Evolutionary conservation across 1,284 basidiomycete genomes (phyloP).

Genomic region (Thecaphora frezii): DNA sequence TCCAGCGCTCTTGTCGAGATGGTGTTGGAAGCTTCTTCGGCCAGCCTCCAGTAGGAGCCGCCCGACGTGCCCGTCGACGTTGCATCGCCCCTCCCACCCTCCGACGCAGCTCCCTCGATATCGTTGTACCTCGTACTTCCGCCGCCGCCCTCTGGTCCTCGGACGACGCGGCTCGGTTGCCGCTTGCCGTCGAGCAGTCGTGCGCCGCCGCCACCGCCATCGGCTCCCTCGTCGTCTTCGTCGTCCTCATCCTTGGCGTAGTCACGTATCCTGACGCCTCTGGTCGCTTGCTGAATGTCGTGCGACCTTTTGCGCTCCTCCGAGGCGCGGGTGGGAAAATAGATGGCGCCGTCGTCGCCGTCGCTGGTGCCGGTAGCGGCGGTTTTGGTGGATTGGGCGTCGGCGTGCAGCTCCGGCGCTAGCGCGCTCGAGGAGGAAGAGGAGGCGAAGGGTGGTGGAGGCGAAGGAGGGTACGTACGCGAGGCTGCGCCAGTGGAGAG

Average conservation of each 20-base stretch:
- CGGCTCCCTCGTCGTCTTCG: background rate
- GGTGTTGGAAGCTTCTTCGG: constrained; percentile 22
- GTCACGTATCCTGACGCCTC: background rate
- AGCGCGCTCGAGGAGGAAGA: too few relatives aligned
- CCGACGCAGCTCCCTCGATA: background rate
- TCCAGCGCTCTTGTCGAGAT: constrained; percentile 26
- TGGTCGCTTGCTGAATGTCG: background rate
- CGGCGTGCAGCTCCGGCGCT: background rate
- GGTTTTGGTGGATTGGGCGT: background rate
- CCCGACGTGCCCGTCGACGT: background rate
- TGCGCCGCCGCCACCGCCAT: background rate
- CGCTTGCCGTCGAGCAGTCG: background rate
- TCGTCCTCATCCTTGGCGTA: background rate
- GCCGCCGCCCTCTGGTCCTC: too few relatives aligned
- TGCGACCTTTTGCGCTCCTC: background rate
- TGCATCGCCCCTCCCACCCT: too few relatives aligned
- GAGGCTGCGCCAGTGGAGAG: too few relatives aligned
- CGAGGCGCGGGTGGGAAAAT: background rate
- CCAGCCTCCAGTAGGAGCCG: constrained; percentile 25
- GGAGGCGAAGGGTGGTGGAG: too few relatives aligned
- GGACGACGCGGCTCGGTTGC: too few relatives aligned
- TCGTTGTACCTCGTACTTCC: background rate
- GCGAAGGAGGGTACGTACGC: too few relatives aligned
- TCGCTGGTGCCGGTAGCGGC: background rate
- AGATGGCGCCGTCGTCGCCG: background rate